Evolutionary conservation across 2,329 filamentous ascomycete genomes (phyloP), one percentile per base, ranked within the genome.

Genomic region (Monilinia polystroma): DNA sequence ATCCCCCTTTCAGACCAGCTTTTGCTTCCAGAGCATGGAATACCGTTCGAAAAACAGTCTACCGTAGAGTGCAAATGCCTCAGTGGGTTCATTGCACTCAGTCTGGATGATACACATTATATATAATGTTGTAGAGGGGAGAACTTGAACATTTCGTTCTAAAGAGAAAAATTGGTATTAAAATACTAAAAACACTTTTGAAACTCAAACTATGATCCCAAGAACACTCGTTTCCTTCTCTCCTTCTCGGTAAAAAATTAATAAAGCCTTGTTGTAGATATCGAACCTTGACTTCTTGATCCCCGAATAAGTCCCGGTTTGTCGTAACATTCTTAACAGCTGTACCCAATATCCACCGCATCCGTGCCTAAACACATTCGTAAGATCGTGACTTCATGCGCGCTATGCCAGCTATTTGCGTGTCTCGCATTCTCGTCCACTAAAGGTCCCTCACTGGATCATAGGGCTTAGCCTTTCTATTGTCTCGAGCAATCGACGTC

Each of bases 391-490:
- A 23, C 12, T 35, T 49, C 57, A 23, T 49, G n/a, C 35, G 14
- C 57, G 14, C 26, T 51, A 20, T 51, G 45, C 14, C 45, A 60
- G 8, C 45, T 38, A 49, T 12, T 18, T 2, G 26, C 20, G 26
- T 12, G 11, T 38, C 29, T 32, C 29, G 29, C 35, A 11, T 29
- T 35, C 7, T 1, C 4, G 20, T n/a, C 12, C 23, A 51, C 58
- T 66, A 63, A 49, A 66, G 32, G 32, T 70, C 69, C 60, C 70
- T 66, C 12, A 71, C 68, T 5, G 69, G 69, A 58, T 71, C 69
- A 53, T 71, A 70, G 35, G 47, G 54, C 26, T 60, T 67, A 11
- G 58, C 32, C 8, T 63, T 32, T 18, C 35, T 54, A 1, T 18
- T 43, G 7, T 43, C 38, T 49, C 49, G 38, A 38, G 26, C 8